Evolutionary conservation across 768 basidiomycete species (phyloP).

Genomic region (Russula dissimulans): DNA sequence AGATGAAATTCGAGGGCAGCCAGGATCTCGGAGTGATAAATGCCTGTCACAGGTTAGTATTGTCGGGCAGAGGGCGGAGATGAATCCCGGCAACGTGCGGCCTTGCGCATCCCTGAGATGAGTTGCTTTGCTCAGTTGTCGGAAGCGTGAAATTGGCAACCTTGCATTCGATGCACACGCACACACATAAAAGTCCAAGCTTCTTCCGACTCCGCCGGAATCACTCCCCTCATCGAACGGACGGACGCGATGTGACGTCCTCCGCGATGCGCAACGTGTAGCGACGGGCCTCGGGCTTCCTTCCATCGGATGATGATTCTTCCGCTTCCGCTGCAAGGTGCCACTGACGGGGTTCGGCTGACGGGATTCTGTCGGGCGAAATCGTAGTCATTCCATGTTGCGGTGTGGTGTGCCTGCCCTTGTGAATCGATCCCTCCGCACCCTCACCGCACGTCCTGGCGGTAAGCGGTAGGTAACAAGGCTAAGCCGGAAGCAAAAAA

Average conservation of each 20-base stretch:
- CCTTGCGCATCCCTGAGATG: neutral
- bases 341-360: too few relatives aligned
- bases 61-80: neutral
- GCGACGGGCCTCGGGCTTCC: too few relatives aligned
- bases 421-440: too few relatives aligned
- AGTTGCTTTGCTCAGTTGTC: neutral
- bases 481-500: too few relatives aligned
- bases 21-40: too few relatives aligned
- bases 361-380: neutral
- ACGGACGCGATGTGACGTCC: neutral
- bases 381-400: neutral
- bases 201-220: neutral
- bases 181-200: too few relatives aligned
- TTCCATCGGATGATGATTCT: neutral
- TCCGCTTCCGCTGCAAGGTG: neutral
- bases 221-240: neutral
- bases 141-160: too few relatives aligned
- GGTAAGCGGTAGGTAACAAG: too few relatives aligned
- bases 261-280: neutral
- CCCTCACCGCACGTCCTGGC: too few relatives aligned
- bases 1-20: too few relatives aligned
- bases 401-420: too few relatives aligned
- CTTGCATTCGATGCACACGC: too few relatives aligned
- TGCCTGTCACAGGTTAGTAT: neutral
- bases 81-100: neutral